Percentiles rank a stretch among this genome's conserved stretches.
Evolutionary conservation across 2,329 filamentous ascomycete genomes (phyloP).

Genomic region (Drechslerella dactyloides): DNA sequence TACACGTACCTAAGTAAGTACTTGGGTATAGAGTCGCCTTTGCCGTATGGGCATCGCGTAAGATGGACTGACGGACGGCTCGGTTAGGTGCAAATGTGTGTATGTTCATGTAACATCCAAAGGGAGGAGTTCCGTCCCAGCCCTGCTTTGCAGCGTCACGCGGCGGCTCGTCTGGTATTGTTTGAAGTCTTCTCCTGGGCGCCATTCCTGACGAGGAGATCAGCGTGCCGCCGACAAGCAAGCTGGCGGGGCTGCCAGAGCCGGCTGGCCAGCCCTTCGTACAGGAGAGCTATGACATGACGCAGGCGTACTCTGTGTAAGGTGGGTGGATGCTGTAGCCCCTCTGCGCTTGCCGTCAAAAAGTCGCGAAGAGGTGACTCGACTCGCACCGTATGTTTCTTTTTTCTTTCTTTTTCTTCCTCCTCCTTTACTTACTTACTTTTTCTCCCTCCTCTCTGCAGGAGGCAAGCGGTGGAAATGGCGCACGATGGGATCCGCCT

Average conservation of each 20-base stretch:
- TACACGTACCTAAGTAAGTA: too few relatives aligned
- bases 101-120: not conserved
- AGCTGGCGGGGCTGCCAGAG: not conserved
- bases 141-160: constrained; percentile 1
- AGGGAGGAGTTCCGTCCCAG: not conserved
- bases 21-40: too few relatives aligned
- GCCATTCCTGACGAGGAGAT: constrained; percentile 1
- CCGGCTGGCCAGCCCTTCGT: not conserved
- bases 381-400: too few relatives aligned
- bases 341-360: not conserved
- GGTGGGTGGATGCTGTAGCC: constrained; percentile 5
- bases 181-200: not conserved
- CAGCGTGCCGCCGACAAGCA: not conserved
- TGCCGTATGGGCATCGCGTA: too few relatives aligned
- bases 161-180: constrained; percentile 3
- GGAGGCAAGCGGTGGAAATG: too few relatives aligned
- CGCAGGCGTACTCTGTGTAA: too few relatives aligned
- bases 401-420: not conserved
- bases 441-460: constrained; percentile 4
- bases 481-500: too few relatives aligned
- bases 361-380: not conserved
- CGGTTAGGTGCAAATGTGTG: not conserved
- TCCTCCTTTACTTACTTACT: constrained; percentile 15
- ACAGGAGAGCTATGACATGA: too few relatives aligned
- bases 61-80: too few relatives aligned